Conservation (phyloP, 495 filamentous ascomycete genomes). For the Pseudevernia furfuracea region DNA sequence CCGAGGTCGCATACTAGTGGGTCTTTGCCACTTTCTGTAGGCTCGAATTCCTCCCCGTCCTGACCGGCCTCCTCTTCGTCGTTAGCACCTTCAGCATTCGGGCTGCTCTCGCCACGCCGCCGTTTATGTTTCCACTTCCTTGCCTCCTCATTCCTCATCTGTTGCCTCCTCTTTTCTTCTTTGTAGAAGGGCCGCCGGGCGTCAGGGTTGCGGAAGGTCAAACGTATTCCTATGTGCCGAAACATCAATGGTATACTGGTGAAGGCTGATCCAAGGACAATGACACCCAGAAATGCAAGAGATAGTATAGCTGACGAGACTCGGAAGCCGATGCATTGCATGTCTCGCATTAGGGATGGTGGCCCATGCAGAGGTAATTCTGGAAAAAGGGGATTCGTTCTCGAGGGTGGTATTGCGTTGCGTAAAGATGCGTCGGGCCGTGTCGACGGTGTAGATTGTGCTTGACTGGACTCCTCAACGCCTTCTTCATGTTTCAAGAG, state of each 20-base stretch:
- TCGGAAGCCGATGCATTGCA: constrained; percentile 59
- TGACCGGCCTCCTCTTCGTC: constrained; percentile 30
- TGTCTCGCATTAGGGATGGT: constrained; percentile 50
- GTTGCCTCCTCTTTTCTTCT: constrained; percentile 54
- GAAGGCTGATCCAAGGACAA: constrained; percentile 64
- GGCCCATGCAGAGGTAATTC: constrained; percentile 78
- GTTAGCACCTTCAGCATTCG: constrained; percentile 29
- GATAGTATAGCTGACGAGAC: constrained; percentile 65
- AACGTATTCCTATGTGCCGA: constrained; percentile 38
- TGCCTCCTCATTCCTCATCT: constrained; percentile 47
- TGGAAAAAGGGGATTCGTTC: constrained; percentile 80
- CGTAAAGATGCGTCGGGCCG: constrained; percentile 33
- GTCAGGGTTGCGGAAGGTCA: constrained; percentile 51
- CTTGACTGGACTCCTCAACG: constrained; percentile 11
- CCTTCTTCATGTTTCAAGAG: constrained; percentile 1
- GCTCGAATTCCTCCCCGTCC: constrained; percentile 49
- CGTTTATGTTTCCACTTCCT: constrained; percentile 51
- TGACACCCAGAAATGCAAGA: constrained; percentile 62
- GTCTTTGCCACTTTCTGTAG: constrained; percentile 74
- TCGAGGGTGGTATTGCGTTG: constrained; percentile 44
- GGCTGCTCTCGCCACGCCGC: constrained; percentile 3
- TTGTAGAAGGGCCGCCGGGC: constrained; percentile 56
- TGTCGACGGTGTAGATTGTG: constrained; percentile 21
- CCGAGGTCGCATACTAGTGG: constrained; percentile 67
- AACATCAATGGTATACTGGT: constrained; percentile 49